Evolutionary conservation across 768 basidiomycete species (phyloP).

Genomic region (Amanita rubescens): DNA sequence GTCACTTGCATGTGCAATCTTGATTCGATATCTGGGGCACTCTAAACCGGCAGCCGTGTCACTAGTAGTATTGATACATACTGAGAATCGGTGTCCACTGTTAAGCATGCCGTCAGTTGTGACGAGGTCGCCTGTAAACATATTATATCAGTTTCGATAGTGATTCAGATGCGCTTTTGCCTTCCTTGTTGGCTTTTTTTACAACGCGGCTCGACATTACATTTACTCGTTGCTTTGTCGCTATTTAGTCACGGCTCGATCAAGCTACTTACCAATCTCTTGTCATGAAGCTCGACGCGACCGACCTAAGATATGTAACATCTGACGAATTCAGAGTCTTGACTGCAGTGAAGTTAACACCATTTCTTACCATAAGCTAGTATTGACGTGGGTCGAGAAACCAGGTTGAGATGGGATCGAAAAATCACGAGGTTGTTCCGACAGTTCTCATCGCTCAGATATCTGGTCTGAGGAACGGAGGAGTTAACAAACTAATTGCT

Average conservation of each 20-base stretch:
- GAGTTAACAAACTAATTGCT: slow-evolving; percentile 89
- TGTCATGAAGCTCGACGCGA: slow-evolving; percentile 87
- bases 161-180: not conserved
- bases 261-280: not conserved
- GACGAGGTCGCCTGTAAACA: slow-evolving; percentile 1
- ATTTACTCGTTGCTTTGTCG: not conserved
- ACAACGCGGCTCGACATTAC: slow-evolving; percentile 2
- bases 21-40: not conserved
- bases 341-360: slow-evolving; percentile 55
- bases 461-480: slow-evolving; percentile 86
- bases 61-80: not conserved
- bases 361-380: not conserved
- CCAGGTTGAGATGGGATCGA: slow-evolving; percentile 95
- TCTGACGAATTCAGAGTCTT: slow-evolving; percentile 94
- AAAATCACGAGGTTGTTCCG: slow-evolving; percentile 96
- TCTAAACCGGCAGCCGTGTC: not conserved
- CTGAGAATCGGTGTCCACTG: not conserved
- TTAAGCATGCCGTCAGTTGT: not conserved
- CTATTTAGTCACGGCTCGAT: not conserved
- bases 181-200: slow-evolving; percentile 3
- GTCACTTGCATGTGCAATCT: not conserved
- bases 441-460: slow-evolving; percentile 84
- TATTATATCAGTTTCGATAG: not conserved
- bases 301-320: slow-evolving; percentile 88
- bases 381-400: slow-evolving; percentile 3